Evolutionary conservation across 352 stramenopile species (phyloP).

Genomic region (Phytopythium chamaehyphon): DNA sequence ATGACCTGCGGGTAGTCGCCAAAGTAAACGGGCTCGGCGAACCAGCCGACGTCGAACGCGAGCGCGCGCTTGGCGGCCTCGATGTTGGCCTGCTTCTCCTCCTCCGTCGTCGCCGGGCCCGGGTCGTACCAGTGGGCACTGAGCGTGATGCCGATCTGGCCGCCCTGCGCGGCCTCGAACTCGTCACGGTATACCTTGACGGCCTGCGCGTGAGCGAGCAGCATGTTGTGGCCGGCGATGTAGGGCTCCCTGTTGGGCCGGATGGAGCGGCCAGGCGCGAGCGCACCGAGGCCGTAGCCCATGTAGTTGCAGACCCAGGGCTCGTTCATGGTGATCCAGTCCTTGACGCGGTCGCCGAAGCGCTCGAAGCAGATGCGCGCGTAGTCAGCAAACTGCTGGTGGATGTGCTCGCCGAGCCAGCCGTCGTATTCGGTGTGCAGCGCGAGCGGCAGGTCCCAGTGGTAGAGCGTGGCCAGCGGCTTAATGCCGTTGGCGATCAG

Average conservation of each 20-base stretch:
- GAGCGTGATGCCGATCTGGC: constrained; percentile 90
- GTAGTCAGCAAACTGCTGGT: constrained; percentile 77
- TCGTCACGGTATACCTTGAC: constrained; percentile 84
- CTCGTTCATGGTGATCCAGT: constrained; percentile 94
- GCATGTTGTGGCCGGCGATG: constrained; percentile 82
- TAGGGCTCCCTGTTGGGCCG: constrained; percentile 73
- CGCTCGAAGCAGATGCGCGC: constrained; percentile 84
- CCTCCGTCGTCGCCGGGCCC: constrained; percentile 33
- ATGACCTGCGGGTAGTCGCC: constrained; percentile 93
- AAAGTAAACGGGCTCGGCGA: constrained; percentile 88
- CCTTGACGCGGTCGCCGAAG: constrained; percentile 91
- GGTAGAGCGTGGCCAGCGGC: constrained; percentile 90
- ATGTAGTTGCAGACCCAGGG: constrained; percentile 81
- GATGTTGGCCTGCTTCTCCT: constrained; percentile 48
- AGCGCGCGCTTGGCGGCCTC: constrained; percentile 77
- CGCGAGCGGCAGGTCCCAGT: constrained; percentile 40
- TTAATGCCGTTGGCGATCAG: constrained; percentile 80
- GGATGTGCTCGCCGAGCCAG: constrained; percentile 32
- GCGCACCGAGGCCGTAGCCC: constrained; percentile 82
- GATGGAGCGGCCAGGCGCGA: constrained; percentile 65
- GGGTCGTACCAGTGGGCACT: constrained; percentile 89
- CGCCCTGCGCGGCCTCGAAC: constrained; percentile 61
- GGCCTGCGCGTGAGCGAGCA: constrained; percentile 84
- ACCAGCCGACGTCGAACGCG: constrained; percentile 89
- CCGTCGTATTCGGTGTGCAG: constrained; percentile 83